Base-by-base conservation (phyloP, 108 stramenopile genomes). In the Skeletonema marinoi region DNA sequence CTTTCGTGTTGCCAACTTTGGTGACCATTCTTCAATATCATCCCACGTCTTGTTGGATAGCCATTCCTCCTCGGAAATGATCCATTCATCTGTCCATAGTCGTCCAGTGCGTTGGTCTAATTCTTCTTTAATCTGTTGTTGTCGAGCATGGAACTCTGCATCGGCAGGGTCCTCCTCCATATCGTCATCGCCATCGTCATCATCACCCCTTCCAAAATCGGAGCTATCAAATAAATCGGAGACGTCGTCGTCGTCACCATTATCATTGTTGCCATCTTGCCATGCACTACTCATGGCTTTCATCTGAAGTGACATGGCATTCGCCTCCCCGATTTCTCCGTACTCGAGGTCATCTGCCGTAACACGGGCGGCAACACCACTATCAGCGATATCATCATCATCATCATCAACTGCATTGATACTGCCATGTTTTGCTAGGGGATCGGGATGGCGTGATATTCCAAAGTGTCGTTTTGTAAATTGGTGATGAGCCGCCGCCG, bases 21-120 rank as follows among this genome's bases (percentile, higher is more conserved):
- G 85, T 16, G 80, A 76, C 93, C 93, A 94, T 17, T 91, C 89
- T 29, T 89, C 86, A 32, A 94, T 66, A 65, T 90, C 90, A 32
- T 92, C 90, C 51, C 56, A 76, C 3, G 58, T 39, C 32, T 73
- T 77, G 36, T 73, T 70, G 39, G 78, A 36, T 72, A 79, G 74
- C 91, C 91, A 90, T 63, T 89, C 87, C 56, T 92, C 89, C 59
- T 90, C 88, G 9, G 87, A 62, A 54, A 92, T 88, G 10, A 77
- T 78, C 89, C 86, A 88, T 31, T 71, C 67, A 62, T 90, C 88
- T 30, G 67, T 70, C 89, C 89, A 92, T 33, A 80, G 73, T 19
- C 92, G 86, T 60, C 92, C 92, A 32, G 75, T 88, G 14, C 82
- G 32, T 19, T 41, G 8, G 59, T 87, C 88, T 35, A 91, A 64